Conservation (phyloP, 305 asterid species). For the Solanum hybrid region DNA sequence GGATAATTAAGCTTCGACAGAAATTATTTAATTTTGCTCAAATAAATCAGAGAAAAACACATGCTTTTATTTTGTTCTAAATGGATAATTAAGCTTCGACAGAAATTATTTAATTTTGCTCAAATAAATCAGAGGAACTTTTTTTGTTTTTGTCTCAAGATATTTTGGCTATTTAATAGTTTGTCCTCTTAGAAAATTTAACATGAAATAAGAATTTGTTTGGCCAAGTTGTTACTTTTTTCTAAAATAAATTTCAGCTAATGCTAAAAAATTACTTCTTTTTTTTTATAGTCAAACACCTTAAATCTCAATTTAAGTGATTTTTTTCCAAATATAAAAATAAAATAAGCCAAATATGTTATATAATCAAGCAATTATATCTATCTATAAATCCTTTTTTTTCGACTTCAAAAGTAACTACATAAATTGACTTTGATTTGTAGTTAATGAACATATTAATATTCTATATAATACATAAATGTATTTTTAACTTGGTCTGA, state of each 20-base stretch:
- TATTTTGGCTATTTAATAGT: background rate
- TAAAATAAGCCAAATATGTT: background rate
- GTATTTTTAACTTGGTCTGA: background rate
- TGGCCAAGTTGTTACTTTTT: background rate
- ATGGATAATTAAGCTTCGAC: background rate
- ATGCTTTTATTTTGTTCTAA: background rate
- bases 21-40: background rate
- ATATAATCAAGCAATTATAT: background rate
- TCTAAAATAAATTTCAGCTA: background rate
- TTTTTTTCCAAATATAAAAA: background rate
- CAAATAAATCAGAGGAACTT: background rate
- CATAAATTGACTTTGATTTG: too few species aligned
- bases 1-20: background rate
- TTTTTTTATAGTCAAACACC: background rate
- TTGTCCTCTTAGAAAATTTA: background rate
- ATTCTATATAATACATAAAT: background rate
- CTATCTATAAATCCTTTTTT: background rate
- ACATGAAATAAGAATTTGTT: background rate
- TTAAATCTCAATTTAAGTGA: background rate
- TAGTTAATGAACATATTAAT: background rate
- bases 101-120: background rate
- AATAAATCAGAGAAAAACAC: background rate
- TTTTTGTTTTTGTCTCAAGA: background rate
- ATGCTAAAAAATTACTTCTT: background rate
- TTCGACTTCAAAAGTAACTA: background rate